Evolutionary conservation across 352 stramenopile species (phyloP).

Genomic region (Pythium brachiatum): DNA sequence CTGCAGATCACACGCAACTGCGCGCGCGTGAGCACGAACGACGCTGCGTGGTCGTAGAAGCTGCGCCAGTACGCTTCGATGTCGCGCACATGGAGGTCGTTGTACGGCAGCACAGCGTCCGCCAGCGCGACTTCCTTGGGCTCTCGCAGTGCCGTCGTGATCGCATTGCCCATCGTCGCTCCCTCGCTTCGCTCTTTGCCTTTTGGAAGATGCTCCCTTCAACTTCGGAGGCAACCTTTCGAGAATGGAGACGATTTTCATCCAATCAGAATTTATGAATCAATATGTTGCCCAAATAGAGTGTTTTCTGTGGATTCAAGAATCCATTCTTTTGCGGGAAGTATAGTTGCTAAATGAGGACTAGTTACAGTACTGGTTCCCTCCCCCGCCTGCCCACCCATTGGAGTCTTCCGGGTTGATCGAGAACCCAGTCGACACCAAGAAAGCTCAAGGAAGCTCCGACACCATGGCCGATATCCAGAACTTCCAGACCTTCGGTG

Average conservation of each 20-base stretch:
- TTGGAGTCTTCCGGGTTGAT: slow-evolving; percentile 31
- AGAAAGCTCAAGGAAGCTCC: slow-evolving; percentile 20
- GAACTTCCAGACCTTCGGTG: slow-evolving; percentile 89
- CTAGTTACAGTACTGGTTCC: neutral
- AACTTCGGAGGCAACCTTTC: slow-evolving; percentile 14
- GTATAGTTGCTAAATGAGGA: neutral
- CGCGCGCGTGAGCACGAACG: slow-evolving; percentile 58
- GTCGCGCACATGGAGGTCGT: slow-evolving; percentile 64
- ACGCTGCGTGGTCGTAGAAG: slow-evolving; percentile 79
- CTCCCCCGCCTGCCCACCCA: slow-evolving; percentile 18
- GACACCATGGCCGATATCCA: slow-evolving; percentile 78
- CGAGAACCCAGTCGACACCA: slow-evolving; percentile 17
- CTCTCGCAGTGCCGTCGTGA: slow-evolving; percentile 46
- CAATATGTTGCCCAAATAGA: slow-evolving; percentile 1
- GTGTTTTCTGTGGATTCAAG: neutral
- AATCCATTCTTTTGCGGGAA: neutral
- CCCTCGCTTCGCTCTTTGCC: neutral
- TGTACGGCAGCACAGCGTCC: slow-evolving; percentile 66
- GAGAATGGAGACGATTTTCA: slow-evolving; percentile 14
- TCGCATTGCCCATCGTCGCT: slow-evolving; percentile 55
- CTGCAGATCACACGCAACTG: slow-evolving; percentile 69
- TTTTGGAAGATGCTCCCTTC: no score
- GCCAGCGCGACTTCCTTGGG: slow-evolving; percentile 39
- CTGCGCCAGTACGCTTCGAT: slow-evolving; percentile 82
- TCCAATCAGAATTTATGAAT: slow-evolving; percentile 18